A percentile compares a stretch with the other conserved stretches of the same genome.
phyloP scores from a whole-genome alignment of 306 rosid genomes.

The Fagus sylvatica region DNA sequence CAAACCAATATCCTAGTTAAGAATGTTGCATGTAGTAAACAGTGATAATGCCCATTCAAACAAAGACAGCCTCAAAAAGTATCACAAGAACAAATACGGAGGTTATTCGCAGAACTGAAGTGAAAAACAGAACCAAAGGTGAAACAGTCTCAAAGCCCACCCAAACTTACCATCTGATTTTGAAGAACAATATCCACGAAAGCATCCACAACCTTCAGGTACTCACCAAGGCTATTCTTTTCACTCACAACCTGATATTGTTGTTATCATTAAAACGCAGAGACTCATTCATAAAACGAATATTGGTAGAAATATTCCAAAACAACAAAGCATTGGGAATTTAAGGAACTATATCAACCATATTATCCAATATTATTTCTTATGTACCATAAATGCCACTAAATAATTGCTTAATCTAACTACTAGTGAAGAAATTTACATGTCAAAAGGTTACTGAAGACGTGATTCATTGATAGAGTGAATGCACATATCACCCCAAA shows the following conservation, averaged over 20 bases:
- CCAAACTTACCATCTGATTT: constrained; percentile 66
- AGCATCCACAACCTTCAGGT: constrained; percentile 90
- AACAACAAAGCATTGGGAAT: background rate
- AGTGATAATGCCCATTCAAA: constrained; percentile 13
- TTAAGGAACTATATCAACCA: background rate
- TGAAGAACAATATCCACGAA: constrained; percentile 81
- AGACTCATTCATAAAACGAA: constrained; percentile 7
- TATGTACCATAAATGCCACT: background rate
- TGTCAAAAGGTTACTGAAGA: background rate
- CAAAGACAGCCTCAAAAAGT: constrained; percentile 12
- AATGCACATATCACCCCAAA: background rate
- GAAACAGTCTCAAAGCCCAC: constrained; percentile 18
- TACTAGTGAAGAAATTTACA: background rate
- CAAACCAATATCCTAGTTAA: background rate
- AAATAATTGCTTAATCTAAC: background rate
- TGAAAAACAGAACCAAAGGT: constrained; percentile 11
- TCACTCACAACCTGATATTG: constrained; percentile 59
- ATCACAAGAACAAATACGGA: constrained; percentile 10
- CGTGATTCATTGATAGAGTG: background rate
- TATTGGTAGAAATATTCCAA: constrained; percentile 2
- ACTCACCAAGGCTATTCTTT: constrained; percentile 67
- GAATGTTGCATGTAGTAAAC: background rate
- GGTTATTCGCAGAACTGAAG: constrained; percentile 6
- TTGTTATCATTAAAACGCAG: constrained; percentile 12
- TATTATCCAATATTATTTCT: background rate